Evolutionary conservation across 176 grass and related monocot species (phyloP).

Genomic region (Musa beccarii): DNA sequence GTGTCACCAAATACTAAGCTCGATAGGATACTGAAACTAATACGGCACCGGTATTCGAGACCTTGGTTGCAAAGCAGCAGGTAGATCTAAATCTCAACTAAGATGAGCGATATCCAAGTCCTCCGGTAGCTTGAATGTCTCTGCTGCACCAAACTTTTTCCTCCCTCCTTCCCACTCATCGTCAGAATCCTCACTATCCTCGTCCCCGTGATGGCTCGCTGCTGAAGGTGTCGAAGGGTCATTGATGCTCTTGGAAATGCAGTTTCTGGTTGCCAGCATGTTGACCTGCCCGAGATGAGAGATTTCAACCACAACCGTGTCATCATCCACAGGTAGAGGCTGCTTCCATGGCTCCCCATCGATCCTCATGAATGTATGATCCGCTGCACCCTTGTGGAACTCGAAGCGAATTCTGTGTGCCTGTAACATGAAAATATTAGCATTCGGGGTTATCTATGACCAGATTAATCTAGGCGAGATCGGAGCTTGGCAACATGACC

Average conservation of each 20-base stretch:
- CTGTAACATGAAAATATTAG: slow-evolving; percentile 19
- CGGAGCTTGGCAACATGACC: not conserved
- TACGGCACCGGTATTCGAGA: too few species aligned
- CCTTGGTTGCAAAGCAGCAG: not conserved
- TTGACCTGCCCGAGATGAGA: slow-evolving; percentile 63
- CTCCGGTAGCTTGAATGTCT: slow-evolving; percentile 11
- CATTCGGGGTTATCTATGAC: too few species aligned
- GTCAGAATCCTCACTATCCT: not conserved
- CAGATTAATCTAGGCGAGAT: not conserved
- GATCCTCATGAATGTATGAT: slow-evolving; percentile 76
- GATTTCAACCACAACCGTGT: slow-evolving; percentile 65
- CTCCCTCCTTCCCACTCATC: slow-evolving; percentile 15
- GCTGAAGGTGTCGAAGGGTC: slow-evolving; percentile 13
- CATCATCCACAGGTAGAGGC: slow-evolving; percentile 59
- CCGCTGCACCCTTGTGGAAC: slow-evolving; percentile 51
- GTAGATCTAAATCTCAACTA: not conserved
- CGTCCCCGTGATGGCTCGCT: not conserved
- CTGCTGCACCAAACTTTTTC: slow-evolving; percentile 18
- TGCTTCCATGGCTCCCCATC: slow-evolving; percentile 96
- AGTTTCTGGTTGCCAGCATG: slow-evolving; percentile 53
- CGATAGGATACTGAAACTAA: too few species aligned
- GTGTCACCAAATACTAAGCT: too few species aligned
- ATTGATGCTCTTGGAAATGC: slow-evolving; percentile 48
- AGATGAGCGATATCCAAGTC: slow-evolving; percentile 11
- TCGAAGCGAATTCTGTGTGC: slow-evolving; percentile 61